Base-by-base conservation (phyloP, 2,329 filamentous ascomycete species). In the Chalaropsis thielavioides region DNA sequence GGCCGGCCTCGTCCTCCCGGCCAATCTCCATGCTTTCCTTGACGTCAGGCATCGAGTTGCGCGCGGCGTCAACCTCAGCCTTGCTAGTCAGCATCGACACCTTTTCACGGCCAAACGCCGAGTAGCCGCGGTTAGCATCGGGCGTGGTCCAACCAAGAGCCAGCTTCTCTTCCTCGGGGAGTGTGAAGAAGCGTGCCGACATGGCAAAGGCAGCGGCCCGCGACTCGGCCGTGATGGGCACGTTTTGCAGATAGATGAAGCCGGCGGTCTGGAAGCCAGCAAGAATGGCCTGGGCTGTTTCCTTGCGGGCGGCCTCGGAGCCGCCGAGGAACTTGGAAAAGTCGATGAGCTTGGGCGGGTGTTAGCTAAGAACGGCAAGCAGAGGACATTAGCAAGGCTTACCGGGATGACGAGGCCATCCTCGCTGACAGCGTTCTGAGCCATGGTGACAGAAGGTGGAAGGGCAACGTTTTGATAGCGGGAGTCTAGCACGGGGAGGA, bases 171-270 rank as follows among this genome's bases (percentile, higher is more conserved):
- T 78, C 77, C 59, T 78, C 72, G 2, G 85, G 77, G 64, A 87
- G 83, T 15, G 75, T 74, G 74, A 94, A 94, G 78, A 92, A 92
- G 68, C 78, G 76, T 61, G 85, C 84, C 4, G 88, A 91, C 65
- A 80, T 79, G 68, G 77, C 73, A 73, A 94, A 95, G 67, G 87
- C 81, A 66, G 80, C 74, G 67, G 80, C 73, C 13, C 90, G 76
- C 10, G 80, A 79, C 8, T 81, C 76, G 2, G 81, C 71, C 0
- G 84, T 75, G 67, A 96, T 87, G 49, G 87, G 83, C 69, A 92
- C 86, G 74, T 92, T 89, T 70, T 86, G 86, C 46, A 95, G 83
- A 75, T 96, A 96, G 72, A 96, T 83, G 78, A 96, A 96, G 66
- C 92, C 92, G 1, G 91, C 88, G 1, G 82, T 86, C 71, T 91